phyloP scores from a whole-genome alignment of 768 basidiomycete species.

The Pleurotus platypus region DNA sequence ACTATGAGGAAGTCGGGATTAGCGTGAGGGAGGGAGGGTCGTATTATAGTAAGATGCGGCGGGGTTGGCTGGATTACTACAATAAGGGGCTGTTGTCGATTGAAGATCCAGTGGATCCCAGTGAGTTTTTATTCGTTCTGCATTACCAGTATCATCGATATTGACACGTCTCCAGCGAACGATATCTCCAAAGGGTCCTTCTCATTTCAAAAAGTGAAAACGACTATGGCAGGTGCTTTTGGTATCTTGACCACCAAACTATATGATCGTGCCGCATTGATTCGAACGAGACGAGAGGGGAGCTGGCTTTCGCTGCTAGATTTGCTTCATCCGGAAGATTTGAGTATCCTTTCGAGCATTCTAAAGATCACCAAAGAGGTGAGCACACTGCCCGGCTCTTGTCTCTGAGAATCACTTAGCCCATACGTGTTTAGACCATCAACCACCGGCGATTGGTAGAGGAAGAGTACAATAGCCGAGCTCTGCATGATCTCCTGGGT shows the following conservation, averaged over 20 bases:
- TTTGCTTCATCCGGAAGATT: slow-evolving; percentile 49
- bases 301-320: slow-evolving; percentile 39
- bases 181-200: slow-evolving; percentile 91
- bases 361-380: slow-evolving; percentile 86
- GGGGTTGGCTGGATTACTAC: slow-evolving; percentile 76
- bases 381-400: slow-evolving; percentile 13
- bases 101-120: slow-evolving; percentile 88
- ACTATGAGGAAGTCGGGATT: slow-evolving; percentile 87
- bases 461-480: slow-evolving; percentile 60
- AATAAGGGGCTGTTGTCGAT: slow-evolving; percentile 67
- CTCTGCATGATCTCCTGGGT: slow-evolving; percentile 58
- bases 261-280: slow-evolving; percentile 59
- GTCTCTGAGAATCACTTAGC: slow-evolving; percentile 2
- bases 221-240: slow-evolving; percentile 80
- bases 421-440: slow-evolving; percentile 48
- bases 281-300: slow-evolving; percentile 53
- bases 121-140: slow-evolving; percentile 45
- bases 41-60: slow-evolving; percentile 78
- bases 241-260: slow-evolving; percentile 75
- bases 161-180: slow-evolving; percentile 55
- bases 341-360: slow-evolving; percentile 78
- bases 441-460: slow-evolving; percentile 68
- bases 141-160: slow-evolving; percentile 1
- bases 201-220: slow-evolving; percentile 76
- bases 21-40: slow-evolving; percentile 84